phyloP scores from a whole-genome alignment of 495 filamentous ascomycete species.

The Xylaria nigripes region DNA sequence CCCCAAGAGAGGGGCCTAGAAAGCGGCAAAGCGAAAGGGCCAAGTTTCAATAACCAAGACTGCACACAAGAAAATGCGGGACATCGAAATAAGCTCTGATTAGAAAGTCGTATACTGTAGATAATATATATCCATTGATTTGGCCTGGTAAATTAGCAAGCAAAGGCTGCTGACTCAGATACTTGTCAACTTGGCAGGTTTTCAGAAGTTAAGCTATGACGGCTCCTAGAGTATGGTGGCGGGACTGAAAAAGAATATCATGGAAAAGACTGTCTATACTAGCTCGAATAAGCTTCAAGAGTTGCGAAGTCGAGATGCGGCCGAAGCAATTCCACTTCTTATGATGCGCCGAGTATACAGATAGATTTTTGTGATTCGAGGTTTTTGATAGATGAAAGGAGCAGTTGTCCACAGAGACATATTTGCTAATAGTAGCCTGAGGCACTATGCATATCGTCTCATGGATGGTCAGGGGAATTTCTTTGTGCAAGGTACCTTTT shows the following conservation, averaged over 20 bases:
- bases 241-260: too few species aligned
- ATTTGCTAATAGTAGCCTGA: neutral
- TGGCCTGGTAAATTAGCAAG: too few species aligned
- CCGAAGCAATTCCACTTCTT: slow-evolving; percentile 17
- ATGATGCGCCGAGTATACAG: neutral
- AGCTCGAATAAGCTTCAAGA: too few species aligned
- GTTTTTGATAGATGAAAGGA: neutral
- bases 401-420: neutral
- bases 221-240: too few species aligned
- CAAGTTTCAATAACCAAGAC: neutral
- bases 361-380: neutral
- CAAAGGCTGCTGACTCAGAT: too few species aligned
- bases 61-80: too few species aligned
- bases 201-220: too few species aligned
- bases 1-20: neutral
- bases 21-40: neutral
- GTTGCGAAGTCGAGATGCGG: too few species aligned
- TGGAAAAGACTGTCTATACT: too few species aligned
- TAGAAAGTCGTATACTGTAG: neutral
- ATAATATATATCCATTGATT: too few species aligned
- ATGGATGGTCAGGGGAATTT: neutral
- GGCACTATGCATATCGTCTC: neutral
- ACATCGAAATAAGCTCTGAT: too few species aligned
- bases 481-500: neutral
- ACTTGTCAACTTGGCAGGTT: too few species aligned